Conservation (phyloP, 2,329 filamentous ascomycete species). For the Trichoderma afroharzianum region DNA sequence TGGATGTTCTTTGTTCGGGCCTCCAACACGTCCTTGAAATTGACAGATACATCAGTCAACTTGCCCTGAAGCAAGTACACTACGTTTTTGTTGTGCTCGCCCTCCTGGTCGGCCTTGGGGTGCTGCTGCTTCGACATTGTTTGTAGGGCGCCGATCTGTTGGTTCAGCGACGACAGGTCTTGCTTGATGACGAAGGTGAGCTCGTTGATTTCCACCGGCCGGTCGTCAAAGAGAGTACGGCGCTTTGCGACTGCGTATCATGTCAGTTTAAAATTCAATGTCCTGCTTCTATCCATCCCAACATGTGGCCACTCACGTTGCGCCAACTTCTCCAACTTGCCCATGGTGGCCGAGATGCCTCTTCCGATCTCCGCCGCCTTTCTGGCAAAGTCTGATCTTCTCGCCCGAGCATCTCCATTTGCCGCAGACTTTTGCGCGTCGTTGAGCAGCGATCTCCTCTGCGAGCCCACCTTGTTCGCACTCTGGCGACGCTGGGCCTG, state of each 20-base stretch:
- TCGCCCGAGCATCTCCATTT: slow-evolving; percentile 51
- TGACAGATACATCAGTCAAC: slow-evolving; percentile 85
- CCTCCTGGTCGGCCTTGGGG: slow-evolving; percentile 72
- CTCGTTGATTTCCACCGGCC: slow-evolving; percentile 94
- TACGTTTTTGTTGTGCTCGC: slow-evolving; percentile 97
- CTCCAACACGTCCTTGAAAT: slow-evolving; percentile 97
- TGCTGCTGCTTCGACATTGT: slow-evolving; percentile 73
- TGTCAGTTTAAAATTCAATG: slow-evolving; percentile 16
- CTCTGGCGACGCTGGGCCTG: slow-evolving; percentile 80
- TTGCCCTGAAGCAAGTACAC: slow-evolving; percentile 88
- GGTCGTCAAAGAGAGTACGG: slow-evolving; percentile 95
- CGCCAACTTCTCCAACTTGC: slow-evolving; percentile 88
- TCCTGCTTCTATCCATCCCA: too few relatives aligned
- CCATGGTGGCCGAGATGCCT: slow-evolving; percentile 89
- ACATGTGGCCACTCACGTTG: slow-evolving; percentile 55
- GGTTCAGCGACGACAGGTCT: slow-evolving; percentile 78
- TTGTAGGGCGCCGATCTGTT: slow-evolving; percentile 83
- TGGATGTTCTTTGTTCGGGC: slow-evolving; percentile 97
- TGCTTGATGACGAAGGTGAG: slow-evolving; percentile 98
- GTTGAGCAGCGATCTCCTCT: slow-evolving; percentile 75
- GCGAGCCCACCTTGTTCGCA: slow-evolving; percentile 70
- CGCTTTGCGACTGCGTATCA: slow-evolving; percentile 71
- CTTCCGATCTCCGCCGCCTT: slow-evolving; percentile 88
- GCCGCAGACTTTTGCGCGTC: slow-evolving; percentile 66
- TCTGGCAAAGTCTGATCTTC: slow-evolving; percentile 86